These are phyloP conservation scores for Ophiorrhiza pumila DNA, from an alignment of 257 asterid species.

Conservation along the genomic window DNA sequence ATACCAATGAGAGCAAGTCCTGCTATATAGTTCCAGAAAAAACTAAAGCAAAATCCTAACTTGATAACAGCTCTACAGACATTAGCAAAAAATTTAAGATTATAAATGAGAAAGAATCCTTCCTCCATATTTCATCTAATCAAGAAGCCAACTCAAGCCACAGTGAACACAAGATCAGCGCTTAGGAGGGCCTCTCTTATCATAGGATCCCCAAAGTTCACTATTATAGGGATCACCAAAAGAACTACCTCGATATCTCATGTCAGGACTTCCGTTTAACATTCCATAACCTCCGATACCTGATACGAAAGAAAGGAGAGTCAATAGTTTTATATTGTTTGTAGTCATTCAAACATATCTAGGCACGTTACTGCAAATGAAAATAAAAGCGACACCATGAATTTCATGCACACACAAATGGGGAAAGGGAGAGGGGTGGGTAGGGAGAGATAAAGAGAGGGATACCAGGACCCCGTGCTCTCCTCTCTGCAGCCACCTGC, in stretches of 20 bases:
- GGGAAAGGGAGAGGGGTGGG: not conserved
- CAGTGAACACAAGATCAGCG: slow-evolving; percentile 30
- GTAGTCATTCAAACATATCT: not conserved
- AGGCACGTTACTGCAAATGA: not conserved
- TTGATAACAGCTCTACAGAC: not conserved
- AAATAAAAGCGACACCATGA: not conserved
- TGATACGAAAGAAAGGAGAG: slow-evolving; percentile 14
- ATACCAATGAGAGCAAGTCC: not conserved
- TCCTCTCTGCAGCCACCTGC: slow-evolving; percentile 46
- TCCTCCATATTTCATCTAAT: not conserved
- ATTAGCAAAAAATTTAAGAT: not conserved
- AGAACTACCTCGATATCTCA: slow-evolving; percentile 48
- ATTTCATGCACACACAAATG: not conserved
- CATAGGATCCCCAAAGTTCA: slow-evolving; percentile 59
- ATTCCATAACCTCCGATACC: slow-evolving; percentile 61
- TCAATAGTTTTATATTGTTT: not conserved
- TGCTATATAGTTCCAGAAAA: not conserved
- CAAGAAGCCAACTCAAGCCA: slow-evolving; percentile 10
- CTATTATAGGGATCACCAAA: slow-evolving; percentile 50
- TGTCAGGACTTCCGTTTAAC: slow-evolving; percentile 73
- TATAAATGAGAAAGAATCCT: not conserved
- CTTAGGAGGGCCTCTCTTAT: slow-evolving; percentile 50
- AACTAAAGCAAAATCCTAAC: not conserved
- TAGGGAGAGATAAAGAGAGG: slow-evolving; percentile 1
- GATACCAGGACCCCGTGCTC: slow-evolving; percentile 41